Base-by-base conservation (phyloP, 305 asterid genomes). In the Fraxinus paxiana region DNA sequence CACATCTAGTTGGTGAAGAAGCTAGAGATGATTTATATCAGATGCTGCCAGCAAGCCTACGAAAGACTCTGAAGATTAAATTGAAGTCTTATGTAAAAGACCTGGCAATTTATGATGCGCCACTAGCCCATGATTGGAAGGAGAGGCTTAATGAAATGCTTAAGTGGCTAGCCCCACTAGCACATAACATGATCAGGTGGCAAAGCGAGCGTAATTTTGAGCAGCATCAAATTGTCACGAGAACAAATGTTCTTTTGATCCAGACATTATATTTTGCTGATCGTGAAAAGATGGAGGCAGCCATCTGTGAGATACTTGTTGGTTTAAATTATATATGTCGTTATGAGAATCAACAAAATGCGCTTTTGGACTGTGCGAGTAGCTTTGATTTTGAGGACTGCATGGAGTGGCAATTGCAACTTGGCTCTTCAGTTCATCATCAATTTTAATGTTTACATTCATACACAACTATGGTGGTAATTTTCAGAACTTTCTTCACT, bases 1-100 rank as follows among this genome's bases (percentile, higher is more conserved):
- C 99, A 12, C 97, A 96, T 86, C 80, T 96, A 78, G 92, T 96
- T 2, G 99, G 99, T 0, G 98, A 94, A 2, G 99, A 96, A 80
- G 97, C 98, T 6, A 84, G 98, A 79, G 98, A 94, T 30, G 99
- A 96, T 80, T 83, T 96, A 31, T 96, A 96, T 80, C 93, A 92
- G 75, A 94, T 96, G 99, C 89, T 94, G 83, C 99, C 99, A 0
- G 83, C 89, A 15, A 94, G 92, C 92, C 86, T 96, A 37, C 86
- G 94, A 30, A 89, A 87, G 86, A 86, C 86, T 0, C 35, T 94
- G 84, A 93, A 92, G 89, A 77, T 79, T 51, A 87, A 82, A 34
- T 24, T 96, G 83, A 92, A 86, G 87, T 88, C 94, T 5, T 93
- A 87, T 80, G 79, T 82, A 24, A 90, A 91, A 80, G 87, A 90